Evolutionary conservation across 2,329 filamentous ascomycete species (phyloP).

Genomic region (Colletotrichum agaves): DNA sequence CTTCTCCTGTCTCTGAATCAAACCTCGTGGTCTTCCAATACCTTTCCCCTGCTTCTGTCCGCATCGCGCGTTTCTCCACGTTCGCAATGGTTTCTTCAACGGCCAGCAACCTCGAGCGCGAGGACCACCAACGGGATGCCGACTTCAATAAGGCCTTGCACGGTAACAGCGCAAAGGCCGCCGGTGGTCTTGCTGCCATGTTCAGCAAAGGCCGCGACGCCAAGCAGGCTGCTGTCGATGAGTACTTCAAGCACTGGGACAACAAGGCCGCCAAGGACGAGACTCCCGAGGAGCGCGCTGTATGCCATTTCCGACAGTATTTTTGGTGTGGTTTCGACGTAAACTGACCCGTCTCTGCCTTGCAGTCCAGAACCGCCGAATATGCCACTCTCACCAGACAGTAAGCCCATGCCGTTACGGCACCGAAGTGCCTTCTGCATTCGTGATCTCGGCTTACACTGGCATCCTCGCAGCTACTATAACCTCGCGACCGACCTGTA

Average conservation of each 20-base stretch:
- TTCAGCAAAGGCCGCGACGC: conserved; percentile 78
- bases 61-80: conserved; percentile 33
- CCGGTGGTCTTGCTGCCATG: conserved; percentile 83
- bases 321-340: neutral
- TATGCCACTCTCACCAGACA: conserved; percentile 91
- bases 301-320: conserved; percentile 48
- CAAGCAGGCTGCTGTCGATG: conserved; percentile 80
- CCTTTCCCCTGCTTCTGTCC: neutral
- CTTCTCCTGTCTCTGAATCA: neutral
- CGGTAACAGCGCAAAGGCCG: conserved; percentile 73
- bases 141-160: conserved; percentile 92
- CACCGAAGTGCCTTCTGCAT: neutral
- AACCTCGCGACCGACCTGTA: conserved; percentile 92
- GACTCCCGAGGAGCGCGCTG: conserved; percentile 78
- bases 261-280: conserved; percentile 79
- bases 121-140: conserved; percentile 87
- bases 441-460: conserved; percentile 19
- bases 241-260: conserved; percentile 94
- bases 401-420: conserved; percentile 59
- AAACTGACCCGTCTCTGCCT: conserved; percentile 10
- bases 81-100: conserved; percentile 58
- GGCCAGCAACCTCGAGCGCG: conserved; percentile 72
- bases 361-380: conserved; percentile 77
- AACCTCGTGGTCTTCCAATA: neutral
- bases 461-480: conserved; percentile 74